Base-by-base conservation (phyloP, 441 rosid genomes). In the Isatis lusitanica region DNA sequence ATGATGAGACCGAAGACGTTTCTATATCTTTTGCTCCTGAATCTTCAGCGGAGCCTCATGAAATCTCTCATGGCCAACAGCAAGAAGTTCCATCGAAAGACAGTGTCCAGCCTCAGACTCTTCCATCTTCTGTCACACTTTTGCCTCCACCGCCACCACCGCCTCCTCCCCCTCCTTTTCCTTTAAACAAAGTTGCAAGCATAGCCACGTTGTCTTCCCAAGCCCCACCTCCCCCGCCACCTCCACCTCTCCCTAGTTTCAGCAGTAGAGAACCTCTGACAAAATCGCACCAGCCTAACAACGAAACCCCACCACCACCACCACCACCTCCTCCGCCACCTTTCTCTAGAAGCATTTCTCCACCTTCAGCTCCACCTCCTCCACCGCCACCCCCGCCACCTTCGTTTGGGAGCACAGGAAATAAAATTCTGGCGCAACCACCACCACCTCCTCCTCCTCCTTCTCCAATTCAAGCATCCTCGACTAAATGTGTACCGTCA, bases 1-100 rank as follows among this genome's bases (percentile, higher is more conserved):
- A 33, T 55, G 83, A 76, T 76, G 82, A 72, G 38, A 66, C 65
- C 63, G 79, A 71, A 58, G 86, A 86, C 64, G 57, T 69, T 69
- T 16, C 74, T 26, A 10, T 63, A 70, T 74, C 83, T 59, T 76
- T 76, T 33, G 48, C 77, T 77, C 79, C 78, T 58, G 85, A 78
- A 47, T 52, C 74, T 76, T 48, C 73, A 42, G 81, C 78, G 80
- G 84, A 73, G 43, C 69, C 80, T 21, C 63, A 26, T 50, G 86
- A 67, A 74, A 74, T 66, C 52, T 68, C 81, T 70, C 58, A 39
- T 58, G 73, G 76, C 71, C 82, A 70, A 35, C 84, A 81, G 48
- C 65, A 56, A 61, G 74, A 56, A 74, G 67, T 63, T 68, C 24
- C 77, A 36, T 69, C 50, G 50, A 74, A 80, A 68, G 82, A 73